Base-by-base conservation (phyloP, 108 stramenopile genomes). In the Chaetoceros muelleri region DNA sequence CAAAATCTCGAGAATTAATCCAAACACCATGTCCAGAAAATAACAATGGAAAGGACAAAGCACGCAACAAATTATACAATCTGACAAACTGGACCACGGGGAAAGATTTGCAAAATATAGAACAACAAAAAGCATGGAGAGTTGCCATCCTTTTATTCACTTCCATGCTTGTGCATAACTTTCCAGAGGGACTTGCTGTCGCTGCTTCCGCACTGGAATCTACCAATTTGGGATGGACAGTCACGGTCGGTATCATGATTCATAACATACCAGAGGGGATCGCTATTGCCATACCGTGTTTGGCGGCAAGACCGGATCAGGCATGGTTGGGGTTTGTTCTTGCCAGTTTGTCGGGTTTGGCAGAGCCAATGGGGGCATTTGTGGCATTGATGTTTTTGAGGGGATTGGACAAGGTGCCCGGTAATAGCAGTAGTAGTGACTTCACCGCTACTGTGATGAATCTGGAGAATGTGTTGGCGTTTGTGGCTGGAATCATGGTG, bases 191-290 rank as follows among this genome's bases (percentile, higher is more conserved):
- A 0, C 60, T 89, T 56, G 78, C 78, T 24, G 69, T 74, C 20
- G 87, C 79, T 19, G 87, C 87, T 0, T 77, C 75, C 8, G 64
- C 81, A 1, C 55, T 80, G 45, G 81, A 84, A 68, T 80, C 79
- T 13, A 68, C 59, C 46, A 68, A 80, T 48, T 58, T 89, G 59
- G 87, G 87, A 2, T 58, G 82, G 24, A 84, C 83, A 3, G 83
- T 84, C 2, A 74, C 83, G 7, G 66, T 84, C 61, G 81, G 82
- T 8, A 89, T 89, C 53, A 78, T 84, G 62, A 80, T 89, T 57
- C 87, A 89, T 50, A 89, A 89, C 56, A 84, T 89, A 26, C 87
- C 87, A 45, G 87, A 89, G 64, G 87, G 87, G 3, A 84, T 89
- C 58, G 83, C 87, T 0, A 84, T 89, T 58, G 76, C 81, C 29